Evolutionary conservation across 148 eudicot species (phyloP).

Genomic region (Agrostemma githago): DNA sequence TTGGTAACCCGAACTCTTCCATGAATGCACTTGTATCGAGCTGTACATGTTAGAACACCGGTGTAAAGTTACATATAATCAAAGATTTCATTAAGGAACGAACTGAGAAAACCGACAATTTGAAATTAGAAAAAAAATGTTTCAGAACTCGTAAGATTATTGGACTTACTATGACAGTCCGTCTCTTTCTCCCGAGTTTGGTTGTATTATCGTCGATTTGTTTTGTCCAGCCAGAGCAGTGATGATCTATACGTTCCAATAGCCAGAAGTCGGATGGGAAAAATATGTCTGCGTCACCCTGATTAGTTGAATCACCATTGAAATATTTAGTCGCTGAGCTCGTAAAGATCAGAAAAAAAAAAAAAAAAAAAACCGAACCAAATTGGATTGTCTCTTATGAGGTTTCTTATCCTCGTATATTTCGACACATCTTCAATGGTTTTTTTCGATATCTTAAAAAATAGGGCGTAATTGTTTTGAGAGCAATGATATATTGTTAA

Average conservation of each 20-base stretch:
- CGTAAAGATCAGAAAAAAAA: not conserved
- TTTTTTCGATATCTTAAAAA: not conserved
- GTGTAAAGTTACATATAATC: not conserved
- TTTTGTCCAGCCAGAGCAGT: conserved; percentile 75
- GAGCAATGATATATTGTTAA: not conserved
- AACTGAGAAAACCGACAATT: no score
- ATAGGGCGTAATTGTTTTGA: not conserved
- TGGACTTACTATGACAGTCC: conserved; percentile 59
- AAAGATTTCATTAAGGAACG: no score
- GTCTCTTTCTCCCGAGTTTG: conserved; percentile 77
- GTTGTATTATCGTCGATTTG: conserved; percentile 39
- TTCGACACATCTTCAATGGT: not conserved
- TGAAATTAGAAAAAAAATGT: no score
- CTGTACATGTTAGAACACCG: conserved; percentile 33
- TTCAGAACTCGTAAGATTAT: not conserved
- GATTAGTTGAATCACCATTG: conserved; percentile 19
- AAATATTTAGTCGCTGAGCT: not conserved
- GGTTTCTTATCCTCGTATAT: not conserved
- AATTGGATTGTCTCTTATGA: no score
- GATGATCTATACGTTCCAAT: conserved; percentile 79
- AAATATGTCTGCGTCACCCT: conserved; percentile 99
- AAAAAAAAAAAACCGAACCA: no score
- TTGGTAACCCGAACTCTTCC: conserved; percentile 92
- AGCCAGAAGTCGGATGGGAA: conserved; percentile 98
- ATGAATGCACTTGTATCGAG: conserved; percentile 90